Evolutionary conservation across 2,329 filamentous ascomycete species (phyloP).

Genomic region (Neonectria punicea): DNA sequence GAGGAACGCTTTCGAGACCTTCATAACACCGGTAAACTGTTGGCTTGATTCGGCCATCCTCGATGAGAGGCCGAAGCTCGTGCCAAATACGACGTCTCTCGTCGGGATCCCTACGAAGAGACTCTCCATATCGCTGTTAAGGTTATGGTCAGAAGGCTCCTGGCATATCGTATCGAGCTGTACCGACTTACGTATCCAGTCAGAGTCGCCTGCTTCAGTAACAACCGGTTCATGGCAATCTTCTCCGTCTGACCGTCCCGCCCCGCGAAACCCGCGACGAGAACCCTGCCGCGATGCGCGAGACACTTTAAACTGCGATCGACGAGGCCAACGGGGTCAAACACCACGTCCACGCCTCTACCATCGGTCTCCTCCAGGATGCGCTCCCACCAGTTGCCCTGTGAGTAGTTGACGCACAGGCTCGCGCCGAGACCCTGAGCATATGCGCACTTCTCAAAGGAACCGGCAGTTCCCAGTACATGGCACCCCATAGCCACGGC

Average conservation of each 20-base stretch:
- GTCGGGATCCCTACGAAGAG: constrained; percentile 58
- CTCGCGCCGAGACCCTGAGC: constrained; percentile 53
- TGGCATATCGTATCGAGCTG: too few species aligned
- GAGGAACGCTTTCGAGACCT: constrained; percentile 60
- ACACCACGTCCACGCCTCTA: constrained; percentile 65
- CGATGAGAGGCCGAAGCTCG: constrained; percentile 60
- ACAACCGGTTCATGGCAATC: constrained; percentile 63
- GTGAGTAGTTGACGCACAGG: constrained; percentile 53
- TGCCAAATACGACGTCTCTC: constrained; percentile 61
- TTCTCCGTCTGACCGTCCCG: constrained; percentile 63
- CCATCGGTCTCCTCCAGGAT: constrained; percentile 59
- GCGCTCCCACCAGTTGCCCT: constrained; percentile 59
- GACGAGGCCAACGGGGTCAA: constrained; percentile 68
- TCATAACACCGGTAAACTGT: constrained; percentile 61
- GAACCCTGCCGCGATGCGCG: constrained; percentile 62
- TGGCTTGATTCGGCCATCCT: constrained; percentile 59
- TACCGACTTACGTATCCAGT: constrained; percentile 60
- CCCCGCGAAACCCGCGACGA: constrained; percentile 69
- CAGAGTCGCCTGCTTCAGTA: constrained; percentile 63
- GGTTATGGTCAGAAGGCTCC: neutral
- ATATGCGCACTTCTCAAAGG: constrained; percentile 55
- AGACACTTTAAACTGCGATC: constrained; percentile 64
- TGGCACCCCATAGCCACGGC: constrained; percentile 62
- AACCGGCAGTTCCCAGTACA: constrained; percentile 64
- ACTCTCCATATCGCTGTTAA: constrained; percentile 65